Evolutionary conservation across 2,329 filamentous ascomycete genomes (phyloP), one percentile per base, ranked within the genome.

Genomic region (Colletotrichum spaethianum): DNA sequence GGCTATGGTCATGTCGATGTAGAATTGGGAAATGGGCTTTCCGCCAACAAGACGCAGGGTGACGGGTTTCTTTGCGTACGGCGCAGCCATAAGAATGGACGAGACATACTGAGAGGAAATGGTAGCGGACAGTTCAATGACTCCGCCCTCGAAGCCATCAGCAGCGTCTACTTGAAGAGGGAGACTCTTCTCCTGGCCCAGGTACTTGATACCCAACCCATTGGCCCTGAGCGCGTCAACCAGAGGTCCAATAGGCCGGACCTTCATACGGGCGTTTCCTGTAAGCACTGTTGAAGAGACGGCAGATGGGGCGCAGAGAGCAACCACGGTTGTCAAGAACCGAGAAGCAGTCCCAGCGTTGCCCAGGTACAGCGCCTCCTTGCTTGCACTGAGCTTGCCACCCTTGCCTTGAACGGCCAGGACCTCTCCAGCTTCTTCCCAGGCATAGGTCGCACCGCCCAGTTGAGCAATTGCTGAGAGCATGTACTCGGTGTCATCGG

Each of bases 21-120:
- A 99, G 2, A 92, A 91, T 80, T 98, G 95, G 1, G 96, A 98
- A 75, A 99, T 98, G 53, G 96, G 96, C 82, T 98, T 98, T 67
- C 95, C 96, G n/a, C 96, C 96, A 16, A 98, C 93, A 48, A 99
- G 88, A 50, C 92, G 93, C 75, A 99, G 85, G 0, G 94, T 98
- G 46, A 99, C 95, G 0, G 96, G 94, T 74, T 95, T 92, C 83
- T 98, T 98, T 56, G 96, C 96, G 79, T 98, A 99, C 0, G 96
- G 96, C 0, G 96, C 96, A 71, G 95, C 97, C 94, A 99, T 97
- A 63, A 99, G 87, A 74, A 99, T 91, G 1, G 96, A 98, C 0
- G 96, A 98, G 46, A 99, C 96, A 79, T 98, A 99, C 83, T 99
- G 96, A n/a, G 96, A 98, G 11, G 96, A 99, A 20, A 98, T 93